Conservation (phyloP, 352 stramenopile genomes). For the Pythium aristosporum region DNA sequence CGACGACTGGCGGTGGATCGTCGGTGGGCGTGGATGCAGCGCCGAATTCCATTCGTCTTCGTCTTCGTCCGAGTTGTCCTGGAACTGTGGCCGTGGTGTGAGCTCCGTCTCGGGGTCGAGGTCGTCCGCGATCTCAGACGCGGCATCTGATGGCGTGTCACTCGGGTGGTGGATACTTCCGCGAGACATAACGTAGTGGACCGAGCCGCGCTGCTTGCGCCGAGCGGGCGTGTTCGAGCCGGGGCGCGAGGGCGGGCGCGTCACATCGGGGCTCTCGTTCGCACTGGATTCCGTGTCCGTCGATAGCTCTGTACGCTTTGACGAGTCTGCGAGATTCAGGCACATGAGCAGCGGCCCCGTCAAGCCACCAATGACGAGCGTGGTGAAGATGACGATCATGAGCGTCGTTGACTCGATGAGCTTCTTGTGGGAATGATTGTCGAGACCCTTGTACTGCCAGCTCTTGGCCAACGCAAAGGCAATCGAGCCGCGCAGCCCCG, state of each 20-base stretch:
- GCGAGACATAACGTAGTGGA: slow-evolving; percentile 52
- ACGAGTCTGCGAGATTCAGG: slow-evolving; percentile 38
- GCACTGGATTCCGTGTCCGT: slow-evolving; percentile 26
- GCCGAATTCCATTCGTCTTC: slow-evolving; percentile 30
- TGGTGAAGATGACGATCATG: slow-evolving; percentile 87
- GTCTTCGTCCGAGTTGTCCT: slow-evolving; percentile 53
- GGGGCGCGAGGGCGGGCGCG: slow-evolving; percentile 17
- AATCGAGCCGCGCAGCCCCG: slow-evolving; percentile 92
- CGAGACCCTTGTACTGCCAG: slow-evolving; percentile 75
- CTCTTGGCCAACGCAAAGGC: slow-evolving; percentile 90
- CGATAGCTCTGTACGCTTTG: slow-evolving; percentile 14
- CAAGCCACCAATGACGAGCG: slow-evolving; percentile 74
- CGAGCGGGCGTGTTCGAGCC: slow-evolving; percentile 18
- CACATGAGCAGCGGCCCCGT: slow-evolving; percentile 66
- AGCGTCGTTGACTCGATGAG: slow-evolving; percentile 86
- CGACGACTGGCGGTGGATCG: slow-evolving; percentile 32
- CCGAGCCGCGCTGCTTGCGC: slow-evolving; percentile 41
- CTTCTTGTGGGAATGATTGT: slow-evolving; percentile 68
- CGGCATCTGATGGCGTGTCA: slow-evolving; percentile 19
- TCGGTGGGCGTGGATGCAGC: slow-evolving; percentile 18
- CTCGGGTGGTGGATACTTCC: slow-evolving; percentile 25
- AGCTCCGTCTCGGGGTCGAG: slow-evolving; percentile 42
- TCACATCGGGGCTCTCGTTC: slow-evolving; percentile 24
- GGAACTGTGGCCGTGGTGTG: slow-evolving; percentile 70
- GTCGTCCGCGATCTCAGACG: slow-evolving; percentile 18